Percentiles rank a stretch among this genome's conserved stretches.
phyloP scores from a whole-genome alignment of 768 basidiomycete species.

The Boletales sp. region DNA sequence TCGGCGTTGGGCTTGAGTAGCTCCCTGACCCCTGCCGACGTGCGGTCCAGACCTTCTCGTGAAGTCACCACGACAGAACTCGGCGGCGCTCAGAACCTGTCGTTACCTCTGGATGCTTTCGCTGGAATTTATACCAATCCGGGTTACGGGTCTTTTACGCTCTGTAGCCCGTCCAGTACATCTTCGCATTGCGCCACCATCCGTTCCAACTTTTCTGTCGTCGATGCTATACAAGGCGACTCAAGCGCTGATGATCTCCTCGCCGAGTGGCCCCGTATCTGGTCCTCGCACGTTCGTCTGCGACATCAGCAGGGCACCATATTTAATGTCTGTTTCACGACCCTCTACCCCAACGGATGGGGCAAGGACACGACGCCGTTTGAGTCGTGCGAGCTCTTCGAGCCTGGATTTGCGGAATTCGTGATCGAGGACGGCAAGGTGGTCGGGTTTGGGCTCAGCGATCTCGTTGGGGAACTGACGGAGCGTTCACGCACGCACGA shows the following conservation, averaged over 20 bases:
- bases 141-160: constrained; percentile 36
- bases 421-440: constrained; percentile 24
- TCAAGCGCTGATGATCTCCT: constrained; percentile 19
- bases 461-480: constrained; percentile 10
- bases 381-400: constrained; percentile 5
- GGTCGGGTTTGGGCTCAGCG: constrained; percentile 28
- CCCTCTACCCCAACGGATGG: constrained; percentile 36
- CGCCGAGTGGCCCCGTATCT: constrained; percentile 32
- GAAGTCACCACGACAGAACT: background rate
- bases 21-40: background rate
- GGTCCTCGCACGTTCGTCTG: constrained; percentile 38
- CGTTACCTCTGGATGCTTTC: constrained; percentile 22
- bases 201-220: constrained; percentile 25
- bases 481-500: constrained; percentile 19
- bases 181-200: constrained; percentile 24
- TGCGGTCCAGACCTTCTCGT: background rate
- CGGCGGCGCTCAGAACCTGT: background rate
- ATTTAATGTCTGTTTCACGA: constrained; percentile 21
- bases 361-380: constrained; percentile 35
- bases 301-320: constrained; percentile 11
- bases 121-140: constrained; percentile 36
- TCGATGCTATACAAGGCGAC: constrained; percentile 16
- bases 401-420: constrained; percentile 14
- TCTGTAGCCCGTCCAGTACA: constrained; percentile 30
- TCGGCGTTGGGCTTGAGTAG: constrained; percentile 14